Percentiles rank a stretch among this genome's conserved stretches.
Evolutionary conservation across 2,329 filamentous ascomycete species (phyloP).

Genomic region (Calonectria honghensis): DNA sequence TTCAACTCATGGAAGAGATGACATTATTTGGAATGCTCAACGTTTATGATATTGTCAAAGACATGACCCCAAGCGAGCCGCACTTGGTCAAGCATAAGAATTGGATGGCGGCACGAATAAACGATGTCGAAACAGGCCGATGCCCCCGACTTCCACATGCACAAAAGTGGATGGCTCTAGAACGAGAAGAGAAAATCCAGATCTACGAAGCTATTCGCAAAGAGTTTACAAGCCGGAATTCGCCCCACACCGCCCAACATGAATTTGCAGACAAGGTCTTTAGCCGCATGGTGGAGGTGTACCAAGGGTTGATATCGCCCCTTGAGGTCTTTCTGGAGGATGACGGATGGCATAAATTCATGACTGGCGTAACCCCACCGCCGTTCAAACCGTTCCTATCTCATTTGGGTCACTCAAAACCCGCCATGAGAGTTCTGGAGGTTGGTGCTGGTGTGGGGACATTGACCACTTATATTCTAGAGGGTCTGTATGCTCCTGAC

Average conservation of each 20-base stretch:
- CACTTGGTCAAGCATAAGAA: conserved; percentile 12
- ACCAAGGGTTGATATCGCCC: not conserved
- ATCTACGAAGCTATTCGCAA: not conserved
- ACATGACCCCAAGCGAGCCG: not conserved
- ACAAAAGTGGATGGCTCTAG: not conserved
- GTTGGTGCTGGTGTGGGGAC: not conserved
- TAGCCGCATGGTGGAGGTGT: not conserved
- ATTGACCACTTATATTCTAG: not conserved
- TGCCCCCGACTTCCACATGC: not conserved
- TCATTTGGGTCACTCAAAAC: not conserved
- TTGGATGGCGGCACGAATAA: not conserved
- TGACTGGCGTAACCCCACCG: not conserved
- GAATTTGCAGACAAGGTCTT: not conserved
- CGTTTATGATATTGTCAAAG: not conserved
- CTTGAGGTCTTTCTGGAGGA: not conserved
- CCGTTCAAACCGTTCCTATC: not conserved
- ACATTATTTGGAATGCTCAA: not conserved
- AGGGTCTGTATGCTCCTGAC: not conserved
- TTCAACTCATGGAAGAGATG: not conserved
- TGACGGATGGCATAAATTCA: not conserved
- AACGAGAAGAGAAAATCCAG: not conserved
- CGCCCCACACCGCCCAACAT: not conserved
- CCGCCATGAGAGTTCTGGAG: not conserved
- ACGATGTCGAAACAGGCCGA: not conserved
- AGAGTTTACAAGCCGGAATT: not conserved